Evolutionary conservation across 495 filamentous ascomycete species (phyloP).

Genomic region (Hamigera avellanea): DNA sequence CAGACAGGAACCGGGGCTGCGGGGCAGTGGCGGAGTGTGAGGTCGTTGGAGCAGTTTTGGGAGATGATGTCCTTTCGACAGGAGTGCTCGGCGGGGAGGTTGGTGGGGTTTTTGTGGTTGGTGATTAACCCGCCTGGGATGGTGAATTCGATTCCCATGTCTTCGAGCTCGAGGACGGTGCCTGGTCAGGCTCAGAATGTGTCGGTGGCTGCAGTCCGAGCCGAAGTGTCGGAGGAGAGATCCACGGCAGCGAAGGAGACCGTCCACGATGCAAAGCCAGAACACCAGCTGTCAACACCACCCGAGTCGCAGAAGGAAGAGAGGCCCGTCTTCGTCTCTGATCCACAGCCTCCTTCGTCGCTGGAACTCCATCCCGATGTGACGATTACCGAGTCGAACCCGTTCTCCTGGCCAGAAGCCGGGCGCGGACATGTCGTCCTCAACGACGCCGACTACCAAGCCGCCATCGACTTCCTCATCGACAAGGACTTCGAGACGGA

Average conservation of each 20-base stretch:
- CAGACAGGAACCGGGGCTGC: slow-evolving; percentile 17
- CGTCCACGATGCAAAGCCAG: too few species aligned
- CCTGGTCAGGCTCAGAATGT: too few species aligned
- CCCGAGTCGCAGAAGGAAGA: too few species aligned
- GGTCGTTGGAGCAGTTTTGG: slow-evolving; percentile 85
- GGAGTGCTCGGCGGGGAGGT: slow-evolving; percentile 80
- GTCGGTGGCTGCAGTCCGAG: too few species aligned
- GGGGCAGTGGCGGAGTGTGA: slow-evolving; percentile 73
- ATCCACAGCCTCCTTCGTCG: too few species aligned
- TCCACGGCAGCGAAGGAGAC: too few species aligned
- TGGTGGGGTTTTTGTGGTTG: slow-evolving; percentile 93
- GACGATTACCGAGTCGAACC: slow-evolving; percentile 19
- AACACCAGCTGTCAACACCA: too few species aligned
- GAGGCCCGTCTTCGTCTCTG: too few species aligned
- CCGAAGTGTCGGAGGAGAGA: too few species aligned
- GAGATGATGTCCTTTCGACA: slow-evolving; percentile 96
- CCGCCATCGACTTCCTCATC: slow-evolving; percentile 67
- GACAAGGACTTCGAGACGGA: slow-evolving; percentile 70
- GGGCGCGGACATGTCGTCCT: slow-evolving; percentile 62
- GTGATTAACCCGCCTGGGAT: slow-evolving; percentile 51
- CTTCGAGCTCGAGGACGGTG: too few species aligned
- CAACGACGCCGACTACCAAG: slow-evolving; percentile 60
- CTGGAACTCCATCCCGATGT: too few species aligned
- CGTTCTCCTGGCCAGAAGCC: slow-evolving; percentile 57
- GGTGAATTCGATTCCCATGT: slow-evolving; percentile 28